A percentile compares a stretch with the other conserved stretches of the same genome.
phyloP scores from a whole-genome alignment of 768 basidiomycete genomes.

The Cytidiella melzeri region DNA sequence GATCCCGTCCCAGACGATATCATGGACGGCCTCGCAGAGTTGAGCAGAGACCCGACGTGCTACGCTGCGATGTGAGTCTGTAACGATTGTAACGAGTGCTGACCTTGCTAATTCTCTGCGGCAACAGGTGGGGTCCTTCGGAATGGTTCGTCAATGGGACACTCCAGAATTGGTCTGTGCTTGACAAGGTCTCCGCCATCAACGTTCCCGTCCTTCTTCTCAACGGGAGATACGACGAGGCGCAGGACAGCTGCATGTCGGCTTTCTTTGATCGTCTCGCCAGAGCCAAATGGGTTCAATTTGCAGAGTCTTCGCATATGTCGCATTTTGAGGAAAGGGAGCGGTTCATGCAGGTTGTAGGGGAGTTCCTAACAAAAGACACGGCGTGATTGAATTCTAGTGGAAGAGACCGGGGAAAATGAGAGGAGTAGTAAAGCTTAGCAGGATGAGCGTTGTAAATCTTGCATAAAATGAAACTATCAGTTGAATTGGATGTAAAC shows the following conservation, averaged over 20 bases:
- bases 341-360: conserved; percentile 19
- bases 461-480: too few relatives aligned
- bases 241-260: conserved; percentile 22
- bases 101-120: too few relatives aligned
- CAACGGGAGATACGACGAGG: conserved; percentile 26
- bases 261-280: conserved; percentile 22
- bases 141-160: too few relatives aligned
- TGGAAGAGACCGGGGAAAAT: too few relatives aligned
- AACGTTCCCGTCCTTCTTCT: conserved; percentile 24
- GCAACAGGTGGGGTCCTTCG: too few relatives aligned
- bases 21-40: conserved; percentile 24
- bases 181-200: conserved; percentile 22
- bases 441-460: too few relatives aligned
- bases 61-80: conserved; percentile 42
- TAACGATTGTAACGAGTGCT: background rate
- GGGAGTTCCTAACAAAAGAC: conserved; percentile 20
- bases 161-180: conserved; percentile 24
- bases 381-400: too few relatives aligned
- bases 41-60: too few relatives aligned
- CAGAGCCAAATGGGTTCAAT: conserved; percentile 25
- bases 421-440: too few relatives aligned
- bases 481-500: too few relatives aligned
- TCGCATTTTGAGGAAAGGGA: conserved; percentile 27
- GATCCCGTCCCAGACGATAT: conserved; percentile 38
- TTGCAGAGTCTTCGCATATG: conserved; percentile 26